A percentile compares a stretch with the other conserved stretches of the same genome.
phyloP scores from a whole-genome alignment of 768 basidiomycete genomes.

The Boletus speciosus region DNA sequence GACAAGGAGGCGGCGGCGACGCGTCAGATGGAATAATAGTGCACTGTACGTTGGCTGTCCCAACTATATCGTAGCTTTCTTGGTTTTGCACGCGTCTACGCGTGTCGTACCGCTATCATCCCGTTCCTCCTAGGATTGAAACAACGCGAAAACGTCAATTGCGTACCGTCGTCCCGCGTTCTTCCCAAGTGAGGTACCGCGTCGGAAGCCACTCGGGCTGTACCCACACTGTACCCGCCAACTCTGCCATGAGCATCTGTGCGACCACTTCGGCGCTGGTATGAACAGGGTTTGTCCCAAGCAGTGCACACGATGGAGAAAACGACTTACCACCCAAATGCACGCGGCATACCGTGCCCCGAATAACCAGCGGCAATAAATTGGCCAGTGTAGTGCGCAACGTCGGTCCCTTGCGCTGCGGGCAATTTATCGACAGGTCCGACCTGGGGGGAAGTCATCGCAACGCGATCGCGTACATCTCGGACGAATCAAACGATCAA shows the following conservation, averaged over 20 bases:
- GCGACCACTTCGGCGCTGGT: slow-evolving; percentile 59
- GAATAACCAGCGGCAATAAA: slow-evolving; percentile 71
- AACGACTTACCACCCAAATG: slow-evolving; percentile 52
- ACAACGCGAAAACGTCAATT: background rate
- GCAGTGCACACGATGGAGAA: background rate
- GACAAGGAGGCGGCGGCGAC: background rate
- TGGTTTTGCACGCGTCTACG: background rate
- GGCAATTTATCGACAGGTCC: slow-evolving; percentile 49
- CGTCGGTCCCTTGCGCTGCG: slow-evolving; percentile 9
- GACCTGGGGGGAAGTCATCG: slow-evolving; percentile 39
- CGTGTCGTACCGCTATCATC: background rate
- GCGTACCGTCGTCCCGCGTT: background rate
- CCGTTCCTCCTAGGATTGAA: background rate
- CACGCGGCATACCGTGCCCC: slow-evolving; percentile 80
- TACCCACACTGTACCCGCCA: slow-evolving; percentile 44
- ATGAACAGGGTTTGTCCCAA: background rate
- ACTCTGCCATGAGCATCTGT: slow-evolving; percentile 53
- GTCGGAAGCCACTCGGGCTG: slow-evolving; percentile 63
- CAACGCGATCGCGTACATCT: no score
- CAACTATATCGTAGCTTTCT: background rate
- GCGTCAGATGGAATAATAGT: background rate
- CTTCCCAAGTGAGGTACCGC: slow-evolving; percentile 43
- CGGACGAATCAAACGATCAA: background rate
- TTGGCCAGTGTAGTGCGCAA: slow-evolving; percentile 47
- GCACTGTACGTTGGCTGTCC: no score